Evolutionary conservation across 179 eudicot genomes (phyloP).

Genomic region (Heliamphora pulchella): DNA sequence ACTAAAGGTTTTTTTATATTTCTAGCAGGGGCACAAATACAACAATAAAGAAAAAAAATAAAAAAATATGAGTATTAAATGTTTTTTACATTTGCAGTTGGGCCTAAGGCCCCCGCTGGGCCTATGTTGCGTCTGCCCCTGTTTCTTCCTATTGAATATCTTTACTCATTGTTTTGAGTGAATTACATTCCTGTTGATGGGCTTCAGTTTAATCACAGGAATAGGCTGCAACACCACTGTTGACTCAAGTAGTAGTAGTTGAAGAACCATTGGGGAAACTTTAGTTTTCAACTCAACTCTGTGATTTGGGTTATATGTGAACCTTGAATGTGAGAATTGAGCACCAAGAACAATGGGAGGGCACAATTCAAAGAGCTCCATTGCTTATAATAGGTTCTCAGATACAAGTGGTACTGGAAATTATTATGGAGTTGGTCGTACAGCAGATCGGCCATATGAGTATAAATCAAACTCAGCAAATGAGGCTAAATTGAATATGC

Average conservation of each 20-base stretch:
- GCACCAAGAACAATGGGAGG: conserved; percentile 45
- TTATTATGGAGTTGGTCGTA: conserved; percentile 19
- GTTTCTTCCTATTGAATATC: too few relatives aligned
- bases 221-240: background rate
- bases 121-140: too few relatives aligned
- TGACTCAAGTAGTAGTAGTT: background rate
- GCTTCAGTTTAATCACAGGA: background rate
- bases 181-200: background rate
- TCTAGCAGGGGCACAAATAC: too few relatives aligned
- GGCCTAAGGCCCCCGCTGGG: too few relatives aligned
- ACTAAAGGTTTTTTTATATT: too few relatives aligned
- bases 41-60: too few relatives aligned
- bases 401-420: conserved; percentile 25
- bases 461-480: conserved; percentile 21
- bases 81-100: too few relatives aligned
- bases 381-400: conserved; percentile 34
- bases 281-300: background rate
- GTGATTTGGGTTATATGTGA: background rate
- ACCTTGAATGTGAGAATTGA: background rate
- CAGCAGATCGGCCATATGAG: conserved; percentile 26
- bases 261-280: background rate
- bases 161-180: background rate
- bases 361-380: conserved; percentile 42
- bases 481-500: conserved; percentile 1
- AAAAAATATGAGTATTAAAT: too few relatives aligned